Evolutionary conservation across 2,329 filamentous ascomycete species (phyloP), one percentile per base, ranked within the genome.

Genomic region (Gnomoniopsis smithogilvyi): DNA sequence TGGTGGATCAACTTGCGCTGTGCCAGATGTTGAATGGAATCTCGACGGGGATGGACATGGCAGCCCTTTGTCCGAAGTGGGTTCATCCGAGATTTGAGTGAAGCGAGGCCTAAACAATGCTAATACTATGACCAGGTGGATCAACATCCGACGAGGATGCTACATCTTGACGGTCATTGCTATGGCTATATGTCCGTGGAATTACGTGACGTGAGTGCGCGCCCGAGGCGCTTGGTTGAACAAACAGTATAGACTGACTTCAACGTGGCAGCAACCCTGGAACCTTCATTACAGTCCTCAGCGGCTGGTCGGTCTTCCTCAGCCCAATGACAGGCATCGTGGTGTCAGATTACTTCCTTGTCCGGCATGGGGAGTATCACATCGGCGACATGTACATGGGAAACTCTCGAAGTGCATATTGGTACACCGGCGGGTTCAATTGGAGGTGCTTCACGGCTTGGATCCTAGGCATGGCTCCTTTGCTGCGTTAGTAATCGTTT

Each of bases 91-190:
- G 45, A 30, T 30, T 8, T 30, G 24, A 22, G 19, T 19, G 21
- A 15, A 26, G 47, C 15, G 12, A 6, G n/a, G 24, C 21, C 4
- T n/a, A 30, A 41, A 6, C 3, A 22, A 38, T 12, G n/a, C 30
- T 33, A 7, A 52, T 19, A 11, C n/a, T 19, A 41, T n/a, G 17
- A 41, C 21, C n/a, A 54, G 51, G 38, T 80, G 73, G 63, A 74
- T 81, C 66, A 80, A 78, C 62, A 80, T 81, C 52, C 69, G 77
- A 19, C 71, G 79, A 8, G 79, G 79, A 4, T 73, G 72, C 14
- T 76, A 76, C 58, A 67, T 80, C 22, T 73, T 73, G 3, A 71
- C 73, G 1, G 60, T 77, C 8, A 67, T 78, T 22, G 73, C 70
- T 6, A 71, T 76, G 22, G 70, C 72, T 3, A 71, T 74, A 36